These are phyloP conservation scores for Eugenia klotzschiana DNA, from an alignment of 441 rosid species.

Conservation along the genomic window DNA sequence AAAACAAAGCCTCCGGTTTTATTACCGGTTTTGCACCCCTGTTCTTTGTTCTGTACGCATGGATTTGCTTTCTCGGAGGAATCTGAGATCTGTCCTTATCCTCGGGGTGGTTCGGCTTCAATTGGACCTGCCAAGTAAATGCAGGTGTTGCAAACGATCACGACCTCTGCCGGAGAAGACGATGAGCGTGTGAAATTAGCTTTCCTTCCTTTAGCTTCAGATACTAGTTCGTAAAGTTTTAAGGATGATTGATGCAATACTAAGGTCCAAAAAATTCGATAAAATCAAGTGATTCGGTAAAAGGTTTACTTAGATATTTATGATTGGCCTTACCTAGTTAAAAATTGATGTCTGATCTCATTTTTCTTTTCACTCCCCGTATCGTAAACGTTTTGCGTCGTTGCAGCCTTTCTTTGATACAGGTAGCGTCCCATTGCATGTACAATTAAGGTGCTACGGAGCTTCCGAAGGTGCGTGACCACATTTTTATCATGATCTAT, in stretches of 20 bases:
- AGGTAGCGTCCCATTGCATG: too few species aligned
- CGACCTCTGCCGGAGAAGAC: not conserved
- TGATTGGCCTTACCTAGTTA: not conserved
- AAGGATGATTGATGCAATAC: not conserved
- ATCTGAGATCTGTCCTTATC: not conserved
- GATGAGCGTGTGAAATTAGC: not conserved
- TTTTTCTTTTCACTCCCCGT: not conserved
- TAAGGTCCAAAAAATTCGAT: not conserved
- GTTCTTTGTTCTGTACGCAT: not conserved
- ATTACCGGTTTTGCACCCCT: not conserved
- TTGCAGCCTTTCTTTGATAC: too few species aligned
- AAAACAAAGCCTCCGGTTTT: not conserved
- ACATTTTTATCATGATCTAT: rapidly evolving
- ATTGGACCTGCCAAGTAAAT: not conserved
- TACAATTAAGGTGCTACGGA: too few species aligned
- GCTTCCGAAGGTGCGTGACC: rapidly evolving
- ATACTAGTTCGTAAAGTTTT: not conserved
- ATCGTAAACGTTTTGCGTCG: not conserved
- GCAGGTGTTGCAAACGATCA: not conserved
- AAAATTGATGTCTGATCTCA: not conserved
- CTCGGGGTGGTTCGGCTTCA: not conserved
- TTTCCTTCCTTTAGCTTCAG: not conserved
- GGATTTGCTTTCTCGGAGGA: not conserved
- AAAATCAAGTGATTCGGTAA: not conserved
- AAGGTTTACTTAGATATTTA: not conserved